These are phyloP conservation scores for Sicyos baderoa DNA, from an alignment of 306 rosid species.

Conservation along the genomic window DNA sequence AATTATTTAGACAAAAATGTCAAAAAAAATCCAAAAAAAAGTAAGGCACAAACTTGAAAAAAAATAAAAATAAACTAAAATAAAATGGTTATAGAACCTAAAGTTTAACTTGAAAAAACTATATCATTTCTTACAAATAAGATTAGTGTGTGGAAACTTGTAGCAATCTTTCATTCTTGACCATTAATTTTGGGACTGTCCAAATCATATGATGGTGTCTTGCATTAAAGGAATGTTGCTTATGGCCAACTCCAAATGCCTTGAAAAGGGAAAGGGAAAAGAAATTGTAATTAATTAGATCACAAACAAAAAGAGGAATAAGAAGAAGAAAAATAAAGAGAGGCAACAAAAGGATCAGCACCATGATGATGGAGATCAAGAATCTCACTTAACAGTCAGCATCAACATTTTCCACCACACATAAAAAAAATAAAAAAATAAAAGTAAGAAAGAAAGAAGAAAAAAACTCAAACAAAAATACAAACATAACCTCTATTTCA, in stretches of 20 bases:
- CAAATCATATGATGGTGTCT: constrained; percentile 3
- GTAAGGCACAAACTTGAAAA: no score
- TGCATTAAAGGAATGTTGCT: not conserved
- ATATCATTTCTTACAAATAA: no score
- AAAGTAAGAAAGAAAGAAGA: not conserved
- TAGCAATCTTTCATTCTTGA: no score
- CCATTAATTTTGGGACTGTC: constrained; percentile 11
- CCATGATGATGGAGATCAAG: not conserved
- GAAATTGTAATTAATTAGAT: not conserved
- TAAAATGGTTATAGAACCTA: no score
- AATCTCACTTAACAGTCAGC: constrained; percentile 15
- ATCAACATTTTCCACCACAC: not conserved
- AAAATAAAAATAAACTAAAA: no score
- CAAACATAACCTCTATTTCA: constrained; percentile 10
- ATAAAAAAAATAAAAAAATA: not conserved
- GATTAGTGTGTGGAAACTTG: no score
- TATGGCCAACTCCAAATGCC: not conserved
- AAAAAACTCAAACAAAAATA: not conserved
- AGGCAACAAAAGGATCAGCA: constrained; percentile 8
- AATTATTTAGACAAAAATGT: no score
- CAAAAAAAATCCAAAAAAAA: no score
- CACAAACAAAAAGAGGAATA: not conserved
- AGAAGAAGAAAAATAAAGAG: not conserved
- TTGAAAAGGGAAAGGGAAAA: not conserved
- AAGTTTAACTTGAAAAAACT: no score